A percentile compares a stretch with the other conserved stretches of the same genome.
Conservation (phyloP, 73 alveolate species). For the Symbiodinium pilosum region DNA sequence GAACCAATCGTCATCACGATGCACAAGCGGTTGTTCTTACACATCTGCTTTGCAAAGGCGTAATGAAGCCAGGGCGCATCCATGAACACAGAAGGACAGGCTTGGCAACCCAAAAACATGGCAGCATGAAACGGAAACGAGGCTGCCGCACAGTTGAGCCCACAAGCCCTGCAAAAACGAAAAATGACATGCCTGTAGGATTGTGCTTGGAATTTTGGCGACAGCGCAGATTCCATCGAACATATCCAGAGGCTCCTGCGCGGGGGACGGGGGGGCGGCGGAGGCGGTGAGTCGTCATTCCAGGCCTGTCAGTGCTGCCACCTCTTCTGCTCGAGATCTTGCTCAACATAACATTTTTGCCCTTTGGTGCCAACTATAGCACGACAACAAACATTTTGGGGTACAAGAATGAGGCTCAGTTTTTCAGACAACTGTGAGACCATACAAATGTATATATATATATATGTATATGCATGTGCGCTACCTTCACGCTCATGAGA, state of each 20-base stretch:
- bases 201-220: too few species aligned
- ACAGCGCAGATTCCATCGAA: neutral
- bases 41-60: neutral
- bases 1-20: neutral
- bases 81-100: neutral
- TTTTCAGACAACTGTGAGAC: too few species aligned
- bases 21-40: neutral
- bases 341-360: too few species aligned
- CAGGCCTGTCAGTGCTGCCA: slow-evolving; percentile 52
- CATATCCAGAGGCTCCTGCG: neutral
- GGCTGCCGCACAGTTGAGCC: neutral
- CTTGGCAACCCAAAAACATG: neutral
- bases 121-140: neutral
- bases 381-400: too few species aligned
- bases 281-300: slow-evolving; percentile 89
- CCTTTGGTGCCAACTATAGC: too few species aligned
- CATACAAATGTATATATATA: too few species aligned
- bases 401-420: too few species aligned
- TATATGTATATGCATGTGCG: too few species aligned
- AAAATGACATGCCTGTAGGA: too few species aligned
- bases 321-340: too few species aligned
- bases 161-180: neutral
- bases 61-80: neutral
- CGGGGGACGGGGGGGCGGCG: slow-evolving; percentile 93
- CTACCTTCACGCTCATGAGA: too few species aligned